Percentiles rank a stretch among this genome's conserved stretches.
phyloP scores from a whole-genome alignment of 495 filamentous ascomycete genomes.

The Trichoderma asperelloides region DNA sequence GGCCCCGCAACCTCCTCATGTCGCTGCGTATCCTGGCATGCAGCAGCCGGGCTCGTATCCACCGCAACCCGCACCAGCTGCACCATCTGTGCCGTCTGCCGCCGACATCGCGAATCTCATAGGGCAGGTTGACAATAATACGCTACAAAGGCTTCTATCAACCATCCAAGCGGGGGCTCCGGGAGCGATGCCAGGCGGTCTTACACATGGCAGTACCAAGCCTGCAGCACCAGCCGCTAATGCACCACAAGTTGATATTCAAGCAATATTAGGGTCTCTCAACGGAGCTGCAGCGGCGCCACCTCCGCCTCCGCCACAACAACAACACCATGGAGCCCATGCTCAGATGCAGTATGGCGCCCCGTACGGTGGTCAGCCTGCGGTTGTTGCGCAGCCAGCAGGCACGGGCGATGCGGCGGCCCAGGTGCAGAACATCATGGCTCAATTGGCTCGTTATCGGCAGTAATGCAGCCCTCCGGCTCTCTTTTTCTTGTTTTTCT shows the following conservation, averaged over 20 bases:
- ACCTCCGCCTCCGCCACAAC: neutral
- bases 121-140: constrained; percentile 58
- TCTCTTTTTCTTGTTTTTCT: neutral
- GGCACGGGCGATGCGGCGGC: constrained; percentile 20
- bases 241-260: constrained; percentile 19
- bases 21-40: neutral
- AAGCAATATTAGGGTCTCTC: constrained; percentile 20
- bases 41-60: constrained; percentile 12
- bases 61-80: constrained; percentile 26
- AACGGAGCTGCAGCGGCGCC: constrained; percentile 10
- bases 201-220: constrained; percentile 30
- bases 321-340: constrained; percentile 14
- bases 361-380: constrained; percentile 10
- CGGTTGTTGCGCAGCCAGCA: neutral
- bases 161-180: constrained; percentile 41
- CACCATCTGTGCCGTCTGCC: constrained; percentile 19
- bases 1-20: constrained; percentile 2
- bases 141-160: constrained; percentile 64
- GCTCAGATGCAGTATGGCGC: constrained; percentile 16
- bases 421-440: constrained; percentile 43
- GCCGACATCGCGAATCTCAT: constrained; percentile 49
- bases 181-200: constrained; percentile 31
- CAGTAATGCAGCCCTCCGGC: constrained; percentile 22
- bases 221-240: constrained; percentile 24
- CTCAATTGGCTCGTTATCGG: constrained; percentile 35